phyloP scores from a whole-genome alignment of 2,329 filamentous ascomycete species.

The Scedosporium minutisporum region DNA sequence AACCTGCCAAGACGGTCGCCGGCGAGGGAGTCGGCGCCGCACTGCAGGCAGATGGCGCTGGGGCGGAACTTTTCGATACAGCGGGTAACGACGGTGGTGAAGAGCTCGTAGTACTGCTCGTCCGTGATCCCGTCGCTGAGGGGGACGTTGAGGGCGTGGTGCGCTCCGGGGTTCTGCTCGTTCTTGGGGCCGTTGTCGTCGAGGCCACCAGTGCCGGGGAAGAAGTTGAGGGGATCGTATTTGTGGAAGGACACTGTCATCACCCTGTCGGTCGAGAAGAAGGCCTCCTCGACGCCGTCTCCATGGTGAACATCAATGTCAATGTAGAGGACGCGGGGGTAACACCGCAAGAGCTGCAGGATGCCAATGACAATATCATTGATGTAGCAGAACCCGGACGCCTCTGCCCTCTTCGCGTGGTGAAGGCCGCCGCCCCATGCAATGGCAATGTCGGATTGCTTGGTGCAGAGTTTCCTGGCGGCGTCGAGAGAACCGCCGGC shows the following conservation, averaged over 20 bases:
- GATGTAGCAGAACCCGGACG: constrained; percentile 96
- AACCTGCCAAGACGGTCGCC: constrained; percentile 91
- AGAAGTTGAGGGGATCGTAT: constrained; percentile 76
- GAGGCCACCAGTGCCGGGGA: constrained; percentile 81
- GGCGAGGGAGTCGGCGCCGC: constrained; percentile 87
- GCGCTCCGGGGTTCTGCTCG: constrained; percentile 76
- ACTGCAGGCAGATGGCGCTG: constrained; percentile 85
- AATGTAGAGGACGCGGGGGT: constrained; percentile 84
- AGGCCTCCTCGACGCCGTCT: constrained; percentile 84
- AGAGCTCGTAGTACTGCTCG: constrained; percentile 77
- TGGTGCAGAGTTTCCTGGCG: constrained; percentile 75
- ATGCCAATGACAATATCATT: constrained; percentile 97
- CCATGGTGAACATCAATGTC: constrained; percentile 91
- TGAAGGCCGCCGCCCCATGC: constrained; percentile 96
- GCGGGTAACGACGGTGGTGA: constrained; percentile 68
- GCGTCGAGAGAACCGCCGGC: constrained; percentile 85
- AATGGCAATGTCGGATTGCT: constrained; percentile 89
- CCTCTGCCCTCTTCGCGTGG: constrained; percentile 89
- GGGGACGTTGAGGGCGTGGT: constrained; percentile 84
- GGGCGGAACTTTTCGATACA: constrained; percentile 81
- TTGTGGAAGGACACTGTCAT: constrained; percentile 96
- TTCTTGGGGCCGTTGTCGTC: constrained; percentile 77
- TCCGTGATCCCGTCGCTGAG: constrained; percentile 87
- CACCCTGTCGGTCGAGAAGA: constrained; percentile 80
- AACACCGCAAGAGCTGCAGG: constrained; percentile 71